These are phyloP conservation scores for Piedraia hortae DNA, from an alignment of 2,329 filamentous ascomycete species.

Conservation along the genomic window DNA sequence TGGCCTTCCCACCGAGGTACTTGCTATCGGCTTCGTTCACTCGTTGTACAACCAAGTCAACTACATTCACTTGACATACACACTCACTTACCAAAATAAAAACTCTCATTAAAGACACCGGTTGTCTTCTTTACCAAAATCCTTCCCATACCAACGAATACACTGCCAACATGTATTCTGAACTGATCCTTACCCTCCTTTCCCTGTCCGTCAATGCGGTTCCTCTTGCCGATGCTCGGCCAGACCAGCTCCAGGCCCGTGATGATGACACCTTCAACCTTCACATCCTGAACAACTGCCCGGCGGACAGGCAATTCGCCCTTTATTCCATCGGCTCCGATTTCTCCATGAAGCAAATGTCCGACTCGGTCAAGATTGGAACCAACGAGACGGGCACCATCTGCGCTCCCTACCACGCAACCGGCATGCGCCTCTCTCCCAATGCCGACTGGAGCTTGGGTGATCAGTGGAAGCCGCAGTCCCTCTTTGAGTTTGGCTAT, in stretches of 20 bases:
- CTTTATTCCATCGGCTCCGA: slow-evolving; percentile 7
- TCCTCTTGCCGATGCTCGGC: no score
- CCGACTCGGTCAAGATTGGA: slow-evolving; percentile 4
- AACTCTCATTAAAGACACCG: no score
- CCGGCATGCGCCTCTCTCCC: slow-evolving; percentile 9
- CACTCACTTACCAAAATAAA: no score
- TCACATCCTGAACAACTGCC: slow-evolving; percentile 8
- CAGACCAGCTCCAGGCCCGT: slow-evolving; percentile 2
- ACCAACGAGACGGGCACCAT: slow-evolving; percentile 4
- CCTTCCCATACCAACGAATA: no score
- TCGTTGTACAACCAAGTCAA: no score
- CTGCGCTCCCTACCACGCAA: slow-evolving; percentile 5
- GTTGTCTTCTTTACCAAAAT: no score
- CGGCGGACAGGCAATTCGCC: slow-evolving; percentile 6
- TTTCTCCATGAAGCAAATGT: slow-evolving; percentile 7
- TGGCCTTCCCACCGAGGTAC: no score
- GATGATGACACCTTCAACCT: slow-evolving; percentile 7
- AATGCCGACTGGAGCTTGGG: slow-evolving; percentile 7
- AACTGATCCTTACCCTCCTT: no score
- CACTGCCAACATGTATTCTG: no score
- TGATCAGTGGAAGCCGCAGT: slow-evolving; percentile 7
- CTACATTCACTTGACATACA: no score
- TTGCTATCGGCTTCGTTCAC: no score
- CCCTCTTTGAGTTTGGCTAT: slow-evolving; percentile 11
- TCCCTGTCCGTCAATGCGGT: no score